phyloP scores from a whole-genome alignment of 331 rosid genomes.

The Quercus phellos region DNA sequence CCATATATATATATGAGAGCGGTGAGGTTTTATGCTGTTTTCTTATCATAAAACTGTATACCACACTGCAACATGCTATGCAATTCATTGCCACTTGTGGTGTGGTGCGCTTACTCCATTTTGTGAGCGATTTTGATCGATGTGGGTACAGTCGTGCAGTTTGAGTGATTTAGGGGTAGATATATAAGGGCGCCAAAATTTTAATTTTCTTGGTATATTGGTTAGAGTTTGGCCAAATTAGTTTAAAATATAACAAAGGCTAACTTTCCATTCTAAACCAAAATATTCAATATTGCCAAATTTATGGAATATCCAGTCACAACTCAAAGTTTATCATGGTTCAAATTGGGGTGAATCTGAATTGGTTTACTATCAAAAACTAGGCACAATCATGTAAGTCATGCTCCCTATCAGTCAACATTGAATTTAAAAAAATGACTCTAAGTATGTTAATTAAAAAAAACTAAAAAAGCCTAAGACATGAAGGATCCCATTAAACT shows the following conservation, averaged over 20 bases:
- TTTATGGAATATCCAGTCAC: not conserved
- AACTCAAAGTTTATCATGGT: not conserved
- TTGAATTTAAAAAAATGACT: too few species aligned
- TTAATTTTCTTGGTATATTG: not conserved
- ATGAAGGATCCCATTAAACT: too few species aligned
- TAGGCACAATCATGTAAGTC: not conserved
- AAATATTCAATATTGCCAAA: not conserved
- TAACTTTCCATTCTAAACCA: not conserved
- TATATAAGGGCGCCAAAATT: not conserved
- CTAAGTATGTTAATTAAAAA: not conserved
- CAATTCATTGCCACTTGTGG: accelerated
- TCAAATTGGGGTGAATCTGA: not conserved
- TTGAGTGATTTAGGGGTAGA: too few species aligned
- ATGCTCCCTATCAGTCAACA: not conserved
- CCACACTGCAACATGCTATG: too few species aligned
- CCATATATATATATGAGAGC: too few species aligned
- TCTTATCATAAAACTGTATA: too few species aligned
- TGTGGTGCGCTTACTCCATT: too few species aligned
- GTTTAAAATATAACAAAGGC: not conserved
- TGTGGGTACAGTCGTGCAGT: accelerated
- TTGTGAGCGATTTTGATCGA: accelerated
- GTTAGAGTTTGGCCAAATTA: not conserved
- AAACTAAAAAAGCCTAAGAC: too few species aligned
- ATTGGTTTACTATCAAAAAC: not conserved
- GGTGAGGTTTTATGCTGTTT: too few species aligned